These are phyloP conservation scores for Diplocarpon rosae DNA, from an alignment of 2,329 filamentous ascomycete genomes.

Conservation along the genomic window DNA sequence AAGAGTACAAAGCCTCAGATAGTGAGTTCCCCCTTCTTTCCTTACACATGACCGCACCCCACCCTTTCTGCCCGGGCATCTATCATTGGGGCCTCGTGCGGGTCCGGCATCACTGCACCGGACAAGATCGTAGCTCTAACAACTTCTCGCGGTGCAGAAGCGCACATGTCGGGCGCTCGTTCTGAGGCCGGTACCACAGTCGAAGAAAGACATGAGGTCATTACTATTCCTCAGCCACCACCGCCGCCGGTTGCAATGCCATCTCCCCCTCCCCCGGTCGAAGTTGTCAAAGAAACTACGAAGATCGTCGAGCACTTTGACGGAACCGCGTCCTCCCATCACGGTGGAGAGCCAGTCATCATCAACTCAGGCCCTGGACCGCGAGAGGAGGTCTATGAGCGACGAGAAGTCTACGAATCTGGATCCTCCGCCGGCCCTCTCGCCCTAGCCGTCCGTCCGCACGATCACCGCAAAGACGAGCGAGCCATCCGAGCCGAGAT, in stretches of 20 bases:
- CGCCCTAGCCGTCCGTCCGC: slow-evolving; percentile 31
- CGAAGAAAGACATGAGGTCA: slow-evolving; percentile 38
- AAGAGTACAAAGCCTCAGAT: slow-evolving; percentile 51
- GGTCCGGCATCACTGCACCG: slow-evolving; percentile 5
- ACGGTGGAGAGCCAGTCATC: slow-evolving; percentile 30
- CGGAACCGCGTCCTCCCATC: slow-evolving; percentile 15
- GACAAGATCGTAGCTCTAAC: slow-evolving; percentile 16
- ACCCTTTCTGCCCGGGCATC: too few species aligned
- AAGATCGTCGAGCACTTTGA: too few species aligned
- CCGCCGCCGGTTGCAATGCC: slow-evolving; percentile 6
- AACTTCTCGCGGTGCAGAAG: slow-evolving; percentile 18
- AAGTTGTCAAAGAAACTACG: too few species aligned
- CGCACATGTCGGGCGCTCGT: slow-evolving; percentile 30
- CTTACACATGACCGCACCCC: too few species aligned
- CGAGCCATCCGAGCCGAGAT: slow-evolving; percentile 65
- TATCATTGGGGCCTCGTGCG: too few species aligned
- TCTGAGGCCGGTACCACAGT: slow-evolving; percentile 37
- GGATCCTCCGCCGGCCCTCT: slow-evolving; percentile 33
- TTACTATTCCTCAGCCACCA: slow-evolving; percentile 24
- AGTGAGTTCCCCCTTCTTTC: slow-evolving; percentile 36
- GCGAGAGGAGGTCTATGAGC: slow-evolving; percentile 20
- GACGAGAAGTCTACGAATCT: slow-evolving; percentile 17
- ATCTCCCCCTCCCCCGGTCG: slow-evolving; percentile 19
- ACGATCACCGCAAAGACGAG: slow-evolving; percentile 26
- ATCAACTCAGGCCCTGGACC: slow-evolving; percentile 32